Evolutionary conservation across 1,139 yeast species (phyloP).

Genomic region (Nadsonia starkeyi-henricii): DNA sequence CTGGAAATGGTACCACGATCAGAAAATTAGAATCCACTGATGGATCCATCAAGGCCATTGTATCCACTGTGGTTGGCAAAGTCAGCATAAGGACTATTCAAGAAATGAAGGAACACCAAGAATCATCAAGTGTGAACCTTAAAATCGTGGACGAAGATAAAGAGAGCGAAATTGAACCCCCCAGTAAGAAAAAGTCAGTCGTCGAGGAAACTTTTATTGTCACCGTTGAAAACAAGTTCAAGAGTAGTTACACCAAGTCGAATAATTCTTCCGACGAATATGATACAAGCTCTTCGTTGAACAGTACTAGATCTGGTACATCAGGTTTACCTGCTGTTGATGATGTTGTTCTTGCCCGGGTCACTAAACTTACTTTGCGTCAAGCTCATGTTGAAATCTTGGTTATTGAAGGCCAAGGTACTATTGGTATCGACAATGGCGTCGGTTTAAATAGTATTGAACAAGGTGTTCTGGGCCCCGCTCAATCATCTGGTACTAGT

Average conservation of each 20-base stretch:
- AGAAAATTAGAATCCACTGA: conserved; percentile 9
- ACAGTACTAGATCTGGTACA: conserved; percentile 17
- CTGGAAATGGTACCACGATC: conserved; percentile 34
- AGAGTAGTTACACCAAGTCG: conserved; percentile 16
- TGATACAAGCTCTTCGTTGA: conserved; percentile 6
- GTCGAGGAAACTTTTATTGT: conserved; percentile 18
- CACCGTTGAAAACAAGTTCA: conserved; percentile 26
- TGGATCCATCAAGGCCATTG: conserved; percentile 30
- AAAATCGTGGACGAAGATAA: conserved; percentile 14
- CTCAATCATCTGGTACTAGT: conserved; percentile 25
- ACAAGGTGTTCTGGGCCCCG: conserved; percentile 17
- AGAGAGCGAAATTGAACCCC: conserved; percentile 10
- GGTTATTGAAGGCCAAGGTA: conserved; percentile 57
- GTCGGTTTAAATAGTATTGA: conserved; percentile 46
- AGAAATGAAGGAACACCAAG: conserved; percentile 18
- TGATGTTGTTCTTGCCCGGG: conserved; percentile 67
- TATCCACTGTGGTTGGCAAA: conserved; percentile 54
- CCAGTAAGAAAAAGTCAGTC: conserved; percentile 7
- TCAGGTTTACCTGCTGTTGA: conserved; percentile 65
- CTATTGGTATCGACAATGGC: conserved; percentile 49
- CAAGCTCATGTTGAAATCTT: conserved; percentile 78
- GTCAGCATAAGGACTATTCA: conserved; percentile 19
- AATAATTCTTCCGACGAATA: conserved; percentile 15
- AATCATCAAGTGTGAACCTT: conserved; percentile 7
- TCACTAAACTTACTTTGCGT: conserved; percentile 48